These are phyloP conservation scores for Diaporthe amygdali DNA, from an alignment of 2,329 filamentous ascomycete genomes.

Conservation along the genomic window DNA sequence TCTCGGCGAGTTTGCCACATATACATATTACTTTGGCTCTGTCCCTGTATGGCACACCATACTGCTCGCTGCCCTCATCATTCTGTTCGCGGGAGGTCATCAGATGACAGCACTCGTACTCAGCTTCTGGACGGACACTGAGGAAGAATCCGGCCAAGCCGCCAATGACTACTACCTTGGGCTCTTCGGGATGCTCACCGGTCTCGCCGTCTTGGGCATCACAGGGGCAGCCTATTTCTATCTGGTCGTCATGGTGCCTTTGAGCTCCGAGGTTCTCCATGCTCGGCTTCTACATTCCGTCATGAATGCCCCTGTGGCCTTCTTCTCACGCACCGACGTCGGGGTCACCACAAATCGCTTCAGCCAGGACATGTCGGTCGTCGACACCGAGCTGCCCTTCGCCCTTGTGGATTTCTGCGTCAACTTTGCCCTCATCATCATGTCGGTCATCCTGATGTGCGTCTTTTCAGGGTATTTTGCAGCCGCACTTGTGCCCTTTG, in stretches of 20 bases:
- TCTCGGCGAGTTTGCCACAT: conserved; percentile 2
- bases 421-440: neutral
- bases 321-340: conserved; percentile 30
- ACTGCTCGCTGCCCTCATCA: conserved; percentile 2
- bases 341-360: conserved; percentile 31
- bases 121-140: conserved; percentile 14
- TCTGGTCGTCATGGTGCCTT: conserved; percentile 12
- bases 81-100: conserved; percentile 5
- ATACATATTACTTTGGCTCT: conserved; percentile 6
- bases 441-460: conserved; percentile 15
- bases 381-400: conserved; percentile 30
- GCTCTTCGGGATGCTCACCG: conserved; percentile 11
- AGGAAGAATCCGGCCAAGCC: neutral
- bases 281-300: conserved; percentile 18
- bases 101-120: conserved; percentile 16
- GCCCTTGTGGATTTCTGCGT: conserved; percentile 15
- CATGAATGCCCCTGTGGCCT: conserved; percentile 23
- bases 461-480: conserved; percentile 20
- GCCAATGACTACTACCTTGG: conserved; percentile 12
- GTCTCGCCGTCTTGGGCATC: conserved; percentile 1
- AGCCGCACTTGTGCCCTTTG: conserved; percentile 4
- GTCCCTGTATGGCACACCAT: conserved; percentile 11
- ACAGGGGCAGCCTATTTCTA: conserved; percentile 12
- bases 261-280: conserved; percentile 22
- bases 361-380: conserved; percentile 30